A percentile compares a stretch with the other conserved stretches of the same genome.
phyloP scores from a whole-genome alignment of 306 rosid genomes.

The Fragaria ananassa region DNA sequence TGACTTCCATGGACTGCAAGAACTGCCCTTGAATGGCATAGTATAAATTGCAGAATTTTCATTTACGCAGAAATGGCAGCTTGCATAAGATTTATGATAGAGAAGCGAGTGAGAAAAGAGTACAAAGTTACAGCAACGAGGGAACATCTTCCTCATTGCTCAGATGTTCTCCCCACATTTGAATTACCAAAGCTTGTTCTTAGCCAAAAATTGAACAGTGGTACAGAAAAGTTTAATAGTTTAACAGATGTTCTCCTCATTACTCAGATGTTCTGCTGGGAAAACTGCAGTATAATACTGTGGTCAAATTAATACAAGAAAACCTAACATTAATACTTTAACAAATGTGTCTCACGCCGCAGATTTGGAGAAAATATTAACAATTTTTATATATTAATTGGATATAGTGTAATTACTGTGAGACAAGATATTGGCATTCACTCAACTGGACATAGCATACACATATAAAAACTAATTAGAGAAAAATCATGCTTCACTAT shows the following conservation, averaged over 20 bases:
- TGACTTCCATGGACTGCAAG: slow-evolving; percentile 2
- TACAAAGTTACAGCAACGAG: background rate
- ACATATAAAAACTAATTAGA: background rate
- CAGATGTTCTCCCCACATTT: slow-evolving; percentile 4
- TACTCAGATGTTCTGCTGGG: background rate
- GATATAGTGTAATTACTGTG: background rate
- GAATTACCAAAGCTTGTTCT: background rate
- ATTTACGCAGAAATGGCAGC: background rate
- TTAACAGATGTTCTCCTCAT: too few species aligned
- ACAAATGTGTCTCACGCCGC: background rate
- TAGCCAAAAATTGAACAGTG: background rate
- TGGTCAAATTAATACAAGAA: background rate
- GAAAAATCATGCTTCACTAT: background rate
- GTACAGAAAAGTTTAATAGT: background rate
- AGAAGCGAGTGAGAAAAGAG: background rate
- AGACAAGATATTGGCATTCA: background rate
- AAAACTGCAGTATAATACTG: background rate
- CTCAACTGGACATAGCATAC: background rate
- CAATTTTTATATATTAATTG: background rate
- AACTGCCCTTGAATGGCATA: background rate
- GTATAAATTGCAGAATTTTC: background rate
- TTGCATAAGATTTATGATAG: background rate
- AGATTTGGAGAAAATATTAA: background rate
- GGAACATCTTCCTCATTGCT: background rate
- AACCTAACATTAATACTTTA: background rate